phyloP scores from a whole-genome alignment of 2,329 filamentous ascomycete species.

The Exophiala alcalophila region DNA sequence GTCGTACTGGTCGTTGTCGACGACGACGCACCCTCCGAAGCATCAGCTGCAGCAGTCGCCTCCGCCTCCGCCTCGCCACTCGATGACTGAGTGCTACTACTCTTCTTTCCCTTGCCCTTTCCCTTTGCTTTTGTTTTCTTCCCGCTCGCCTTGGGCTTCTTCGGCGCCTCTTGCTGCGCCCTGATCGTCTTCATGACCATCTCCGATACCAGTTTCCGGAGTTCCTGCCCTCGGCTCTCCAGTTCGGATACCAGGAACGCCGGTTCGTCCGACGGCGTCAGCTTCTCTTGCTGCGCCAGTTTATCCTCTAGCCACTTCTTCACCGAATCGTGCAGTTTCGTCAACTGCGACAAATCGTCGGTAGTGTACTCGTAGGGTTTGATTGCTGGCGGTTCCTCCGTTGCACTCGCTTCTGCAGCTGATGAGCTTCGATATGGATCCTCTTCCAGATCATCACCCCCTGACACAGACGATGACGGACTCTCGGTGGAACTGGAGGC shows the following conservation, averaged over 20 bases:
- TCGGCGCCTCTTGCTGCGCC: constrained; percentile 44
- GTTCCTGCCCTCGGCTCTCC: constrained; percentile 63
- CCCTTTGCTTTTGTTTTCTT: constrained; percentile 28
- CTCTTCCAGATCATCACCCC: constrained; percentile 72
- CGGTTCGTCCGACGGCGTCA: constrained; percentile 69
- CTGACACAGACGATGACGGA: constrained; percentile 42
- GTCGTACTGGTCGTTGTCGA: constrained; percentile 2
- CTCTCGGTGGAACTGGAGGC: constrained; percentile 49
- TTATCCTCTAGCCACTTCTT: constrained; percentile 73
- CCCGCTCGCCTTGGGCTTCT: constrained; percentile 35
- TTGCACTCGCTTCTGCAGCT: constrained; percentile 34
- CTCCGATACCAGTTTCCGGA: constrained; percentile 68
- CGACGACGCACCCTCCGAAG: background rate
- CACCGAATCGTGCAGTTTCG: constrained; percentile 60
- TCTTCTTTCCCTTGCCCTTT: constrained; percentile 34
- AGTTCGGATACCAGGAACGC: constrained; percentile 72
- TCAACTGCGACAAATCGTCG: constrained; percentile 67
- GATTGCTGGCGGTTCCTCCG: constrained; percentile 35
- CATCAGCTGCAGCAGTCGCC: constrained; percentile 4
- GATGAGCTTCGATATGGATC: constrained; percentile 49
- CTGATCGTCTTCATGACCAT: constrained; percentile 67
- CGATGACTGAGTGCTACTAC: constrained; percentile 6
- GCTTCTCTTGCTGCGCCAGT: constrained; percentile 66
- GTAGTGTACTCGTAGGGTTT: constrained; percentile 62
- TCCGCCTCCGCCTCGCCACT: constrained; percentile 7